Evolutionary conservation across 306 rosid species (phyloP), one percentile per base, ranked within the genome.

Genomic region (Rosa multiflora): DNA sequence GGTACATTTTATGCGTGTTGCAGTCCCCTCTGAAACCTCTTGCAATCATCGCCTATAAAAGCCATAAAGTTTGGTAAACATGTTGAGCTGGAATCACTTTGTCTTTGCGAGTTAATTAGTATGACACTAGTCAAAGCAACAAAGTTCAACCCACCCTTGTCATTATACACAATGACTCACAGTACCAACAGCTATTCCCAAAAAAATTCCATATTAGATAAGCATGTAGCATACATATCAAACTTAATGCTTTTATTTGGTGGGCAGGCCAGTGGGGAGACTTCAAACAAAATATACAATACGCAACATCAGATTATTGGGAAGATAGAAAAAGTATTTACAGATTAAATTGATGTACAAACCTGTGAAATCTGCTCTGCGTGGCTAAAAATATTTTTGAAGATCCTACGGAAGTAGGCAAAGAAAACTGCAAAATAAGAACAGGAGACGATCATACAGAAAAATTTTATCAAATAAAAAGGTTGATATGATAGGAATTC

Each of bases 301-400:
- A 32, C 35, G 14, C 11, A 1, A 35, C 21, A 42, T 6, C 21
- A 18, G 14, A 63, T 17, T 47, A 79, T 35, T 68, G 8, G 70
- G 32, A 17, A 75, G 51, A 48, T 12, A 15, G 37, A 21, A 21
- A 21, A 40, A 5, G 10, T 20, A 5, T 43, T 5, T 67, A 39
- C 18, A 12, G 4, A 53, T 64, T 37, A 14, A 79, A 29, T 12
- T 26, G 73, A 72, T 47, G 63, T n/a, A 75, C 84, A 42, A 75
- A 94, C 99, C 97, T 94, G 97, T 72, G 99, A 91, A 81, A 94
- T 94, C 89, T 94, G 97, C 86, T 94, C 99, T 2, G 97, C 93
- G 5, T 94, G 99, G 83, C 83, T 89, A 82, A 94, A 92, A 77
- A 94, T 92, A 86, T 94, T 94, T 83, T 90, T 94, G 95, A 94